Conservation (phyloP, 116 monocot species). For the Cymodocea nodosa region DNA sequence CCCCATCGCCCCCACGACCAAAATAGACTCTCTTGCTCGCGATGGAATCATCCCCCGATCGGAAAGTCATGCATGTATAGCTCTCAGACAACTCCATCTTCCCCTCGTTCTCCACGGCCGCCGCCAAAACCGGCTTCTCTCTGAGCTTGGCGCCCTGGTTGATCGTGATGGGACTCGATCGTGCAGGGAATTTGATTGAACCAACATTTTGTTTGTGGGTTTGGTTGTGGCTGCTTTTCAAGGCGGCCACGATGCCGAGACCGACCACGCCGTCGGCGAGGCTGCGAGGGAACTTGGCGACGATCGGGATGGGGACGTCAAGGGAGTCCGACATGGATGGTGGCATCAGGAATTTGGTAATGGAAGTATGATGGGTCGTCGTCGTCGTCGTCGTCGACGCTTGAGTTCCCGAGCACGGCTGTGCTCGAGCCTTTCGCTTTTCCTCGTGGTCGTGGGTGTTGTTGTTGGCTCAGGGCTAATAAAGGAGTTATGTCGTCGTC, state of each 20-base stretch:
- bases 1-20: neutral
- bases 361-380: too few species aligned
- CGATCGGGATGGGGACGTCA: too few species aligned
- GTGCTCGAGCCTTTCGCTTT: too few species aligned
- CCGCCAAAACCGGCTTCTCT: neutral
- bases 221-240: neutral
- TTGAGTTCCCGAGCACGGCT: too few species aligned
- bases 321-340: too few species aligned
- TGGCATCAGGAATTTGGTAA: too few species aligned
- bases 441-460: too few species aligned
- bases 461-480: too few species aligned
- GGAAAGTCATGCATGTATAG: slow-evolving; percentile 8
- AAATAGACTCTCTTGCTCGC: slow-evolving; percentile 3
- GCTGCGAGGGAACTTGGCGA: too few species aligned
- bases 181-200: too few species aligned
- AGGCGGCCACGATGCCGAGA: slow-evolving; percentile 13
- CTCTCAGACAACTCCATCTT: slow-evolving; percentile 10
- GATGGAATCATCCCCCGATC: neutral
- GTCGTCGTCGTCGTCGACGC: too few species aligned
- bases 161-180: slow-evolving; percentile 10
- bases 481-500: too few species aligned
- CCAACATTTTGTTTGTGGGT: neutral
- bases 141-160: neutral
- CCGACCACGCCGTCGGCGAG: slow-evolving; percentile 3
- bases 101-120: neutral